Base-by-base conservation (phyloP, 176 grass and related monocot genomes). In the Paspalum notatum region DNA sequence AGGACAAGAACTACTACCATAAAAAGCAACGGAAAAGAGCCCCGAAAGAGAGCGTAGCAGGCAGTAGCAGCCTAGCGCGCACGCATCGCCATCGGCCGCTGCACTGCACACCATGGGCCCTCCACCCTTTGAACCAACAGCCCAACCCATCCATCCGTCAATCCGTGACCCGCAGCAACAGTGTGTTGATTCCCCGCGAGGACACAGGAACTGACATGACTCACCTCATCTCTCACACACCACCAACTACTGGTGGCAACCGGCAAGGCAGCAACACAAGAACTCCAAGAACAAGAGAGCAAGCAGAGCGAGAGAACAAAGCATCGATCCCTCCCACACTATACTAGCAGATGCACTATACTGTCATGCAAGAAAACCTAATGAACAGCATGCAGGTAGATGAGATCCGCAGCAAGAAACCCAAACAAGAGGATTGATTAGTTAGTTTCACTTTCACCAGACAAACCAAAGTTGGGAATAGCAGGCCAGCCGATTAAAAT, bases 1-100 rank as follows among this genome's bases (percentile, higher is more conserved):
- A 68, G 80, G 64, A 82, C 74, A 66, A 70, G 68, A 85, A 75
- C 78, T 86, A 72, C 80, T 84, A 67, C 83, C 83, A 91, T 79
- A 82, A 89, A 94, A 91, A 94, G 92, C 81, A 91, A 87, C 27
- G 77, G 84, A 85, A 91, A 82, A 91, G 62, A 68, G 76, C 41
- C 80, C 82, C 79, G 43, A 80, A 83, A 91, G 49, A 51, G 67
- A 11, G 21, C 26, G 68, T 10, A 50, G 43, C 66, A 69, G 66
- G 57, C 54, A 12, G 62, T 20, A 77, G 55, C 16, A 77, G 44
- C 24, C 54, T 44, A 32, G 56, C 58, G 26, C 45, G 38, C 43
- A 47, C 45, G 45, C 83, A 66, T 52, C 62, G 37, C n/a, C 62
- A 81, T 88, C 71, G 54, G 38, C 75, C 5, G 10, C 10, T 26